These are phyloP conservation scores for Beta macrorhiza DNA, from an alignment of 179 eudicot species.

Conservation along the genomic window DNA sequence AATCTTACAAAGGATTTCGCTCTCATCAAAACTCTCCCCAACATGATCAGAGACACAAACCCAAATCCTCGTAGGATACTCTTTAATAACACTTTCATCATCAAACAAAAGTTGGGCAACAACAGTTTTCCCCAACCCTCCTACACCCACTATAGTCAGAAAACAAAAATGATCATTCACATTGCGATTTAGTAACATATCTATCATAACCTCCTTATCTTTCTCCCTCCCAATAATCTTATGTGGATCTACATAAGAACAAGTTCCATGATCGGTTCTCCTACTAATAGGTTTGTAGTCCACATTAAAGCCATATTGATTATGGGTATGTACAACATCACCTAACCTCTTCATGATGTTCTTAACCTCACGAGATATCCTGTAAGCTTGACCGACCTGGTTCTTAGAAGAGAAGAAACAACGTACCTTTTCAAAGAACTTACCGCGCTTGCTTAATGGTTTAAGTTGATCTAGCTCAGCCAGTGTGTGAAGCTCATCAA, in stretches of 20 bases:
- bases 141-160: not conserved
- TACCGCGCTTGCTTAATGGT: not conserved
- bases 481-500: not conserved
- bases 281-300: not conserved
- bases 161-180: not conserved
- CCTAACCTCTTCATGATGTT: not conserved
- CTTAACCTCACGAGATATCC: not conserved
- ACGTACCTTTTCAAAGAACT: not conserved
- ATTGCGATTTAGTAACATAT: not conserved
- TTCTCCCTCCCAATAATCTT: constrained; percentile 3
- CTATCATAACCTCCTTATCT: not conserved
- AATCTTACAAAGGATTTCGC: too few species aligned
- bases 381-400: not conserved
- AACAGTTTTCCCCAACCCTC: constrained; percentile 1
- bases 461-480: not conserved
- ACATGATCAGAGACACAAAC: constrained; percentile 2
- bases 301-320: not conserved
- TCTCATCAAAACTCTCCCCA: not conserved
- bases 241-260: not conserved
- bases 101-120: not conserved
- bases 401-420: not conserved
- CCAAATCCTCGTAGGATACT: not conserved
- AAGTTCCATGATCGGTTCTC: not conserved
- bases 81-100: not conserved
- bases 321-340: not conserved